phyloP scores from a whole-genome alignment of 371 early-diverging fungal genomes.

The Mucor lusitanicus region DNA sequence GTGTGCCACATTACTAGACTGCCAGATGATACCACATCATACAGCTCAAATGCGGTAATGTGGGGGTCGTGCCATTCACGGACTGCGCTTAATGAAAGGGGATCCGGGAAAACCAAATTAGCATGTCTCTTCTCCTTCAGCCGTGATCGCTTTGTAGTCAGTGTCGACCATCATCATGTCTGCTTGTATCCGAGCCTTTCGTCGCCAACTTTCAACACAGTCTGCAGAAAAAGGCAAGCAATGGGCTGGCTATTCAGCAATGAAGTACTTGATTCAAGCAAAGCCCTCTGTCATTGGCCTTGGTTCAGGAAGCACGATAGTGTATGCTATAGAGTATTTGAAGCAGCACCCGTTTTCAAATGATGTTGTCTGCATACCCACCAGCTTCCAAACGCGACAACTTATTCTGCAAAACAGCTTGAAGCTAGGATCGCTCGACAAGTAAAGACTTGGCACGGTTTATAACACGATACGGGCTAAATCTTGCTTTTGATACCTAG shows the following conservation, averaged over 20 bases:
- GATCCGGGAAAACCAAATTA: neutral
- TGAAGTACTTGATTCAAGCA: conserved; percentile 70
- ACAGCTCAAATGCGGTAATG: neutral
- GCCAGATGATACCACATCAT: neutral
- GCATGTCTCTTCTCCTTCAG: neutral
- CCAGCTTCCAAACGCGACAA: conserved; percentile 86
- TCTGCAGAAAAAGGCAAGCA: conserved; percentile 59
- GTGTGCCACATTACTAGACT: neutral
- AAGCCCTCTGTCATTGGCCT: conserved; percentile 76
- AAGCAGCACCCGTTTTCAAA: conserved; percentile 52
- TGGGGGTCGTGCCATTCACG: neutral
- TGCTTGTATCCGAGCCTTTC: neutral
- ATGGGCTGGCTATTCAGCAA: conserved; percentile 79
- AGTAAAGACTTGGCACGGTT: conserved; percentile 45
- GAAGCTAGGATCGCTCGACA: conserved; percentile 63
- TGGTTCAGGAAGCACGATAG: conserved; percentile 89
- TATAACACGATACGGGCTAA: too few species aligned
- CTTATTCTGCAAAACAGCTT: conserved; percentile 69
- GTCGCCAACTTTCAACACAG: neutral
- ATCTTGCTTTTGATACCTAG: conserved; percentile 13
- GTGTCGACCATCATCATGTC: neutral
- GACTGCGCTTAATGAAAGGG: neutral
- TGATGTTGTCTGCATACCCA: conserved; percentile 77
- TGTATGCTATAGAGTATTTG: conserved; percentile 82
- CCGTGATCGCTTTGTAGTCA: too few species aligned